Evolutionary conservation across 2,329 filamentous ascomycete species (phyloP), one percentile per base, ranked within the genome.

Genomic region (Colletotrichum sansevieriae): DNA sequence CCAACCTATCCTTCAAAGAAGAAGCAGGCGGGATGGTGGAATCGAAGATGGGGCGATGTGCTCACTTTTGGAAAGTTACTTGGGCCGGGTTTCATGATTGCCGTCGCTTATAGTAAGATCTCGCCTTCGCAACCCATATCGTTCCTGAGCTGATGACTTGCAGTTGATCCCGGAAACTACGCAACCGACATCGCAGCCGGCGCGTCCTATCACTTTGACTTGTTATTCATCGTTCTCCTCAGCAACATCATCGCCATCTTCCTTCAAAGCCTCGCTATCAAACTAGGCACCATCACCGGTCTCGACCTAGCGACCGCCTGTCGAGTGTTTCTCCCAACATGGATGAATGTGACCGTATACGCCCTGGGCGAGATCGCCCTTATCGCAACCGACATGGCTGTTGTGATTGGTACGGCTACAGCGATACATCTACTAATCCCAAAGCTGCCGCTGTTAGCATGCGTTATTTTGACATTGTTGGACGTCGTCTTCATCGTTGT

Each of bases 201-300:
- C 60, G 88, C 91, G 3, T 83, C 85, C 1, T 92, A 90, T 76
- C 85, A 84, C 61, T 93, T 89, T 80, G 84, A 82, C 54, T 83
- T 92, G 54, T 83, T 93, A 2, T 92, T 92, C 80, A 83, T 92
- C 72, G 86, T 92, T 47, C 81, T 93, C 11, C 82, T 92, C 73
- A 89, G 88, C 77, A 93, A 93, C 75, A 73, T 92, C 55, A 90
- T 92, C 73, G 91, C 91, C 72, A 91, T 93, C 63, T 87, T 92
- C 72, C 82, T 92, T n/a, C 91, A 93, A 76, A 87, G 85, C 29
- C 83, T 92, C 2, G 87, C 87, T 73, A 88, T 91, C 78, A 91
- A 91, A 75, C 83, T 92, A 7, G 90, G 90, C 41, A 90, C 88
- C 11, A 89, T 92, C 70, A 91, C 87, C 1, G 90, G 90, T 3